A percentile compares a stretch with the other conserved stretches of the same genome.
phyloP scores from a whole-genome alignment of 2,329 filamentous ascomycete species.

The Penicillium decumbens region DNA sequence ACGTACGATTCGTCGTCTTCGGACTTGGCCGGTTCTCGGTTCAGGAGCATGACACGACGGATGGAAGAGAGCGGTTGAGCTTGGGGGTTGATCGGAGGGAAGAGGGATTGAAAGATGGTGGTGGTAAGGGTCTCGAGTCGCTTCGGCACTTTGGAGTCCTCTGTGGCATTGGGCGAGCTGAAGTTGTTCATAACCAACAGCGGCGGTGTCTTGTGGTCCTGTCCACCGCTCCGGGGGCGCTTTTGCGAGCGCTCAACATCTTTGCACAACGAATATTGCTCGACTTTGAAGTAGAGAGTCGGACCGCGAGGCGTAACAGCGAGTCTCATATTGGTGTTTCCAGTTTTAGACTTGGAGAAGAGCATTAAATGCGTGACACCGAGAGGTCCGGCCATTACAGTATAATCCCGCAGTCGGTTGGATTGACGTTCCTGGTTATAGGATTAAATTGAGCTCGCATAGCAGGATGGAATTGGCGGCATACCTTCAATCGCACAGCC shows the following conservation, averaged over 20 bases:
- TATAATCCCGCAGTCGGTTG: slow-evolving; percentile 86
- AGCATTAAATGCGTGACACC: slow-evolving; percentile 90
- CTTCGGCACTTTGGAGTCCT: slow-evolving; percentile 69
- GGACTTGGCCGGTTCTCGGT: slow-evolving; percentile 60
- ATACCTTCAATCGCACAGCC: slow-evolving; percentile 71
- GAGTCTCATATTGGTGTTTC: slow-evolving; percentile 88
- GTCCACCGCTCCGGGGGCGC: slow-evolving; percentile 74
- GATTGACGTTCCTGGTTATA: slow-evolving; percentile 64
- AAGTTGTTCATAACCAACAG: slow-evolving; percentile 99
- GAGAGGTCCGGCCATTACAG: slow-evolving; percentile 89
- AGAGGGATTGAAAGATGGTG: slow-evolving; percentile 91
- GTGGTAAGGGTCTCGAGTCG: slow-evolving; percentile 91
- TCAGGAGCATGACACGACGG: slow-evolving; percentile 80
- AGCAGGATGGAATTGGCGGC: not conserved
- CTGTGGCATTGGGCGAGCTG: slow-evolving; percentile 55
- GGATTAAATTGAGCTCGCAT: slow-evolving; percentile 5
- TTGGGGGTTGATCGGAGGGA: slow-evolving; percentile 92
- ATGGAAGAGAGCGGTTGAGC: slow-evolving; percentile 87
- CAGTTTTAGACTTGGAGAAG: slow-evolving; percentile 82
- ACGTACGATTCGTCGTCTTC: slow-evolving; percentile 64
- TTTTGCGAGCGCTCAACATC: slow-evolving; percentile 81
- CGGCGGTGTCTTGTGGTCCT: slow-evolving; percentile 80
- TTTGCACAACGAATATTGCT: slow-evolving; percentile 90
- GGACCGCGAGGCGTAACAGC: slow-evolving; percentile 84
- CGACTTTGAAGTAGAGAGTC: slow-evolving; percentile 88